A percentile compares a stretch with the other conserved stretches of the same genome.
phyloP scores from a whole-genome alignment of 345 rosid species.

The Eucalyptus rudis region DNA sequence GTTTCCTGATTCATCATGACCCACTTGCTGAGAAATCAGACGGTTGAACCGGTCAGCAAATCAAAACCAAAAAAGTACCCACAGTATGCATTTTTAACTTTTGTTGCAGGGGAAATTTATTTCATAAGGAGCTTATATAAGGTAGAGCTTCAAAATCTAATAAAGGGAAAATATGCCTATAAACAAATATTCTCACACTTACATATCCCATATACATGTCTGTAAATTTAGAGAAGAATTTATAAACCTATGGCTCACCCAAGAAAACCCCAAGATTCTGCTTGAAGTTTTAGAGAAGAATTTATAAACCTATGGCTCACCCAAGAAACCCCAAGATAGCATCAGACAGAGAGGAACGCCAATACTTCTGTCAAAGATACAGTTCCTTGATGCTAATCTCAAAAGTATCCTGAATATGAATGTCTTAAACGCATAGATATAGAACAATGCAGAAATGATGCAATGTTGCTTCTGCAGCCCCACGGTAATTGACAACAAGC shows the following conservation, averaged over 20 bases:
- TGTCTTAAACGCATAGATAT: background rate
- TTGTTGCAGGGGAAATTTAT: background rate
- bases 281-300: too few relatives aligned
- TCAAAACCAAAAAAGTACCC: background rate
- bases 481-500: background rate
- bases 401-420: background rate
- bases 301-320: too few relatives aligned
- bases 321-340: background rate
- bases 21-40: constrained; percentile 65
- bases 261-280: too few relatives aligned
- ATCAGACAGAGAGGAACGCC: background rate
- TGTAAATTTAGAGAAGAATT: background rate
- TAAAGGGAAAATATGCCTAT: background rate
- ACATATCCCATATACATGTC: background rate
- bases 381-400: background rate
- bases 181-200: background rate
- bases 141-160: background rate
- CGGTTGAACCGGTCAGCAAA: background rate
- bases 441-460: background rate
- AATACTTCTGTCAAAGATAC: background rate
- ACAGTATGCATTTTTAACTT: background rate
- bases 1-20: constrained; percentile 98
- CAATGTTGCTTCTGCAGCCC: background rate
- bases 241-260: background rate
- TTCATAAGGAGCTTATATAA: background rate